phyloP scores from a whole-genome alignment of 768 basidiomycete genomes.

The Russula foetens region DNA sequence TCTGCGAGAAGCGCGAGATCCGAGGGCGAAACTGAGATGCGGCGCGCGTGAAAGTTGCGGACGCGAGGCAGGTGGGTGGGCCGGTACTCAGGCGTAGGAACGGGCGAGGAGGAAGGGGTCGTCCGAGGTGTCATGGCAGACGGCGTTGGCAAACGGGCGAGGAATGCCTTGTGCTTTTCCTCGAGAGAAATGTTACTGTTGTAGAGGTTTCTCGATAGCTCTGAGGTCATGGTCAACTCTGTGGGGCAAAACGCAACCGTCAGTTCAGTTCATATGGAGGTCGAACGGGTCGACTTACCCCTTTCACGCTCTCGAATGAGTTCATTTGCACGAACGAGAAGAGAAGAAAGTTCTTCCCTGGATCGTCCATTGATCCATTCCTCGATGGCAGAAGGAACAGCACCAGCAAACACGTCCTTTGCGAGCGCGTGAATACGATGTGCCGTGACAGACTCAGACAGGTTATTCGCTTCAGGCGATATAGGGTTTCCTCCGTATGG shows the following conservation, averaged over 20 bases:
- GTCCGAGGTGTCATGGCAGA: conserved; percentile 19
- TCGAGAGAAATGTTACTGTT: conserved; percentile 62
- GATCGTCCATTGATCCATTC: conserved; percentile 57
- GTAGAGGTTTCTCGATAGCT: conserved; percentile 60
- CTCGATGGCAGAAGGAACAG: conserved; percentile 22
- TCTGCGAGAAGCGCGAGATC: conserved; percentile 68
- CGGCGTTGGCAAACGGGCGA: conserved; percentile 46
- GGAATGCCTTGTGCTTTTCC: conserved; percentile 61
- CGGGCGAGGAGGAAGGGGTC: conserved; percentile 22
- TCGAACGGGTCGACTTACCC: conserved; percentile 38
- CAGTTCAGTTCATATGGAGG: neutral
- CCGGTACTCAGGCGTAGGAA: conserved; percentile 18
- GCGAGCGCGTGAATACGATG: conserved; percentile 24
- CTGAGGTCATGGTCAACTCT: conserved; percentile 65
- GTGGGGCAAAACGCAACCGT: neutral
- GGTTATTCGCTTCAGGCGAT: neutral
- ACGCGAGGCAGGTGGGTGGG: conserved; percentile 14
- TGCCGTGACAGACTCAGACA: conserved; percentile 26
- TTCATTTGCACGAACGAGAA: conserved; percentile 64
- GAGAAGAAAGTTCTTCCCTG: conserved; percentile 61
- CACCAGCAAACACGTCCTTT: conserved; percentile 20
- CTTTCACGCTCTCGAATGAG: conserved; percentile 71
- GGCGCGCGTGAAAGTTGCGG: conserved; percentile 30
- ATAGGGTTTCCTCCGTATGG: neutral
- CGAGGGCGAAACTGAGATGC: conserved; percentile 56